Evolutionary conservation across 805 yeast species (phyloP), one percentile per base, ranked within the genome.

Genomic region (Candida endomychidarum): DNA sequence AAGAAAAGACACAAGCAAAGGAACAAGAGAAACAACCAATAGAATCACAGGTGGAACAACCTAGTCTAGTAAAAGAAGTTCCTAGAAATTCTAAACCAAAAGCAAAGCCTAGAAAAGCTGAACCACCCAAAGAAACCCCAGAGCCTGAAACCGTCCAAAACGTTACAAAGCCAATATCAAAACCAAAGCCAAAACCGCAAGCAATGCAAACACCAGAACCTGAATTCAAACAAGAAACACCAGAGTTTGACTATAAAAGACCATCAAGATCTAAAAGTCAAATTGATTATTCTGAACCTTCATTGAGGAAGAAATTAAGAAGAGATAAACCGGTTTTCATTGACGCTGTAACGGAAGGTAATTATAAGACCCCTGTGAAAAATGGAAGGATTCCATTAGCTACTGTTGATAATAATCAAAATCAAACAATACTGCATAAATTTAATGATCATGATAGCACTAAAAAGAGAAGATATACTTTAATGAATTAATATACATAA

Each of bases 301-400:
- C 90, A 1, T 58, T 83, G 38, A 67, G 84, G 27, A 75, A 73
- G 11, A 85, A 84, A 54, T 72, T 83, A 81, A 74, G 95, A 53
- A 70, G 91, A 48, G 79, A 78, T 23, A 68, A 80, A 0, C 82
- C 67, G 21, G 70, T 72, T 46, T 62, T 80, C 31, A 78, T 77
- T 2, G 86, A 79, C 56, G 89, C 89, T 1, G 78, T 81, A 1
- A 65, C 60, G 6, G 66, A 58, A 19, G 56, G 57, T 34, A 58
- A 52, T 14, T 46, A 52, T 34, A 52, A 45, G 18, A 23, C 34
- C n/a, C 41, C 37, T 7, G 33, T 25, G n/a, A 38, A 38, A 11
- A 31, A 31, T 27, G 28, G 38, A 25, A 40, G 47, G 24, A 18
- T 15, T 21, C 48, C 31, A 38, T 24, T 46, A 19, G 28, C n/a